Evolutionary conservation across 2,329 filamentous ascomycete genomes (phyloP).

Genomic region (Neofusicoccum kwambonambiense): DNA sequence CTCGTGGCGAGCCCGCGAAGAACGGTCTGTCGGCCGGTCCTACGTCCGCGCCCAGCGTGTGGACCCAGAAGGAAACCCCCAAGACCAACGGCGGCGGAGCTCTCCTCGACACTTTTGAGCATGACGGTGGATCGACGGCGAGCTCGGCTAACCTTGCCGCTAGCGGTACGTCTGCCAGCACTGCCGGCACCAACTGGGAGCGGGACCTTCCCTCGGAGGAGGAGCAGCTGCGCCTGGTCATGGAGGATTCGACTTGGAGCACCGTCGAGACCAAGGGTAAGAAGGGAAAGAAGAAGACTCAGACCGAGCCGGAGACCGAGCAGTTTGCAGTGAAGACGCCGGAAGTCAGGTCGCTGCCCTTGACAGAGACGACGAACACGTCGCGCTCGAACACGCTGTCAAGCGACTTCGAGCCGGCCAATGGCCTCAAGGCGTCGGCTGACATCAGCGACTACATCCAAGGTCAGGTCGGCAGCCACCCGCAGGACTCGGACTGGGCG

Average conservation of each 20-base stretch:
- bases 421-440: conserved; percentile 1
- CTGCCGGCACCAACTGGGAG: conserved; percentile 39
- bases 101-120: conserved; percentile 53
- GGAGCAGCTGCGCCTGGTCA: conserved; percentile 56
- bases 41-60: conserved; percentile 54
- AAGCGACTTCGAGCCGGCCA: conserved; percentile 6
- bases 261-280: conserved; percentile 57
- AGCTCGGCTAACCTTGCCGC: conserved; percentile 36
- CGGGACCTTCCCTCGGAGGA: conserved; percentile 57
- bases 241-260: conserved; percentile 59
- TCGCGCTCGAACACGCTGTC: conserved; percentile 19
- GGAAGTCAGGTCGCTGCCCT: conserved; percentile 40
- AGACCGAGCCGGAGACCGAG: conserved; percentile 18
- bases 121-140: conserved; percentile 25
- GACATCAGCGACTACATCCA: conserved; percentile 15
- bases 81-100: conserved; percentile 25
- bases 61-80: conserved; percentile 43
- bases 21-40: conserved; percentile 61
- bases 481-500: conserved; percentile 42
- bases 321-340: conserved; percentile 38
- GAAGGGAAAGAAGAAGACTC: conserved; percentile 53
- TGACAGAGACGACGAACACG: conserved; percentile 13
- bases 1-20: conserved; percentile 79
- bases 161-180: conserved; percentile 35
- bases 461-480: conserved; percentile 24